phyloP scores from a whole-genome alignment of 2,329 filamentous ascomycete genomes.

The Penicillium sclerotiorum region DNA sequence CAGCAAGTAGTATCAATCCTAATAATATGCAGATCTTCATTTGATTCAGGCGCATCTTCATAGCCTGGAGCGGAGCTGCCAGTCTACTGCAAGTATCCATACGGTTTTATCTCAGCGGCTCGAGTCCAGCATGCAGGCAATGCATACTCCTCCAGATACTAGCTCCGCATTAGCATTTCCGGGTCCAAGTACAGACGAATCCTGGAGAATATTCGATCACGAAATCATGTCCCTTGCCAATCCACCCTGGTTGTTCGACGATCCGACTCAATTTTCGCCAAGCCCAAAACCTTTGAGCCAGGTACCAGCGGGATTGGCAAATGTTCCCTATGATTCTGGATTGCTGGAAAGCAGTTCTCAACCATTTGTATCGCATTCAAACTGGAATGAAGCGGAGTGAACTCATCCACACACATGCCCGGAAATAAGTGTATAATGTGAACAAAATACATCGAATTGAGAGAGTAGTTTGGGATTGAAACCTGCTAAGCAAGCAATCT shows the following conservation, averaged over 20 bases:
- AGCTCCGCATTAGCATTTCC: conserved; percentile 23
- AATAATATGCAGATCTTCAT: conserved; percentile 21
- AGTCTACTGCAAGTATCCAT: conserved; percentile 29
- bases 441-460: too few species aligned
- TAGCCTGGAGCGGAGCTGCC: conserved; percentile 25
- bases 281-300: conserved; percentile 7
- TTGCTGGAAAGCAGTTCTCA: background rate
- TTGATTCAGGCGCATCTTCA: conserved; percentile 30
- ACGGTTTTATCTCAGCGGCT: conserved; percentile 27
- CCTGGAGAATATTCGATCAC: conserved; percentile 36
- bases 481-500: too few species aligned
- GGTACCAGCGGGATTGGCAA: background rate
- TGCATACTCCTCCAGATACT: conserved; percentile 33
- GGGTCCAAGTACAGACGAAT: conserved; percentile 23
- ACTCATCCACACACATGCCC: background rate
- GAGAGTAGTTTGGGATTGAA: too few species aligned
- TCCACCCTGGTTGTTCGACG: conserved; percentile 31
- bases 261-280: conserved; percentile 5
- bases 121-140: conserved; percentile 30
- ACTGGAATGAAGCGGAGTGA: background rate
- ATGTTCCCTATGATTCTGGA: background rate
- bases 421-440: background rate
- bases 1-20: background rate
- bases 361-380: background rate
- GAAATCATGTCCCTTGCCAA: conserved; percentile 34